Evolutionary conservation across 129 eudicot genomes (phyloP), one percentile per base, ranked within the genome.

Genomic region (Flaveria bidentis): DNA sequence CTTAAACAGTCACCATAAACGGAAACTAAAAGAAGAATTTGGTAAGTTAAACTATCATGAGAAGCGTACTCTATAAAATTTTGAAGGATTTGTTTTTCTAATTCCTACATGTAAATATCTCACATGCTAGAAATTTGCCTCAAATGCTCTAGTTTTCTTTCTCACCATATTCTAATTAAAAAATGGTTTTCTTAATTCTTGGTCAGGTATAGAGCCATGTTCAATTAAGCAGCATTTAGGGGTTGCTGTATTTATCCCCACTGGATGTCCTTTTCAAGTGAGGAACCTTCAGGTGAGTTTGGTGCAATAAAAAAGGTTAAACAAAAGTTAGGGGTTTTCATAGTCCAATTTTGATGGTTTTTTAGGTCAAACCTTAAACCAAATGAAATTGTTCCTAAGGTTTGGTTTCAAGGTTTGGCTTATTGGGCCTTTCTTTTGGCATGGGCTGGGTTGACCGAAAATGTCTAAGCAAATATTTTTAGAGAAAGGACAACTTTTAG

Each of bases 221-320:
- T 84, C 97, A 68, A 87, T 95, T 76, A 86, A 95, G 81, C 99
- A 95, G 84, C 86, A 91, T 77, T 36, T 89, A 52, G 99, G 99
- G 67, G 88, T 89, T 79, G 99, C 99, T 77, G 88, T 95, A 41
- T 95, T 95, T 80, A 80, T 95, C 57, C 99, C 99, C 18, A 86
- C 99, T 82, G 99, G 99, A 68, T 91, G 97, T 71, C 99, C 99
- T 80, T 89, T 85, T 67, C 99, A 95, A 95, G 92, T 90, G 63
- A 85, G 97, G 76, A 87, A 91, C 80, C 90, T 91, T 83, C 97
- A 89, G 97, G 99, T 95, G 75, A 88, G 93, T 84, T 41, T 25
- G 75, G 18, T 42, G 28, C 76, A 68, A 41, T 44, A 57, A 25
- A 57, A 68, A 26, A 12, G 45, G 44, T 12, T 63, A 53, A 0